These are phyloP conservation scores for Tetrastigma voinierianum DNA, from an alignment of 164 flowering plant genomes.

Conservation along the genomic window DNA sequence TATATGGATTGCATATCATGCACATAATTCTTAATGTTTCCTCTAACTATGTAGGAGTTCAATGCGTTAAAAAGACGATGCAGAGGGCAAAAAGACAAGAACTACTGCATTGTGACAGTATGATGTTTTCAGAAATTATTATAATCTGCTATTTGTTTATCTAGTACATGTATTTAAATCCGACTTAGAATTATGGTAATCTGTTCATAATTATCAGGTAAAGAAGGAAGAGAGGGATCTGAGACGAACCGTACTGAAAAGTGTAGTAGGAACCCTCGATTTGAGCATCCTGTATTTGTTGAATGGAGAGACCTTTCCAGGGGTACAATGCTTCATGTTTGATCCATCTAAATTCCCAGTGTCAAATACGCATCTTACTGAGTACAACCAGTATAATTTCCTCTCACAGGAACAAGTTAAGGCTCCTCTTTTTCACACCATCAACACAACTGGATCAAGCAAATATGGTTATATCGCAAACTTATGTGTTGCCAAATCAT, in stretches of 20 bases:
- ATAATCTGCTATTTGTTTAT: neutral
- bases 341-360: neutral
- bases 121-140: neutral
- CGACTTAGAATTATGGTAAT: neutral
- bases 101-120: constrained; percentile 76
- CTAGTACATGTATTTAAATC: neutral
- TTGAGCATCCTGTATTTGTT: constrained; percentile 48
- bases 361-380: neutral
- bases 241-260: constrained; percentile 50
- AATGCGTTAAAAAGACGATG: constrained; percentile 62
- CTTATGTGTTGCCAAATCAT: constrained; percentile 66
- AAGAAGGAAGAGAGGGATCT: constrained; percentile 43
- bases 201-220: constrained; percentile 38
- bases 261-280: constrained; percentile 84
- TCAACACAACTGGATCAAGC: constrained; percentile 20
- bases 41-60: constrained; percentile 49
- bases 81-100: constrained; percentile 35
- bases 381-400: neutral
- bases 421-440: constrained; percentile 40
- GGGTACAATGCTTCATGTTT: constrained; percentile 36
- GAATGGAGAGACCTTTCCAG: constrained; percentile 68
- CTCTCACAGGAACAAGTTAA: constrained; percentile 47
- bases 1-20: neutral
- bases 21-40: neutral
- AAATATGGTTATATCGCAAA: constrained; percentile 70